phyloP scores from a whole-genome alignment of 495 filamentous ascomycete species.

The Mytilinidion resinicola region DNA sequence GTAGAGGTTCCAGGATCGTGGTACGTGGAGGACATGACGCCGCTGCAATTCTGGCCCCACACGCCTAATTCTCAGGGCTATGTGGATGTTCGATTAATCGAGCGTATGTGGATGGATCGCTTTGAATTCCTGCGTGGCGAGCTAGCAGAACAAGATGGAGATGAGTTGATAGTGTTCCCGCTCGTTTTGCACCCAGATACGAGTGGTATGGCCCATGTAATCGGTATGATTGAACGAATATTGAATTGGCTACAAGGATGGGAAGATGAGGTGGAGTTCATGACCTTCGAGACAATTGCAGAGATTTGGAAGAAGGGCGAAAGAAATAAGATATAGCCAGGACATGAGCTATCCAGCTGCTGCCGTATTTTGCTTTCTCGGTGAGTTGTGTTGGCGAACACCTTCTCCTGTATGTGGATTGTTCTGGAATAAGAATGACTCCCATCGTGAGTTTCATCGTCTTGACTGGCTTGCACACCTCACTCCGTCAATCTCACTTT shows the following conservation, averaged over 20 bases:
- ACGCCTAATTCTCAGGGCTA: conserved; percentile 49
- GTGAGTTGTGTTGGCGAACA: too few species aligned
- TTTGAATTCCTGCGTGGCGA: conserved; percentile 38
- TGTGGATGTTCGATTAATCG: conserved; percentile 46
- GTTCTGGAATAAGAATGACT: too few species aligned
- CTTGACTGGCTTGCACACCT: too few species aligned
- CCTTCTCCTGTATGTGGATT: too few species aligned
- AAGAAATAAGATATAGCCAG: too few species aligned
- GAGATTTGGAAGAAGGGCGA: conserved; percentile 33
- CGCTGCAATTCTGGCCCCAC: conserved; percentile 48
- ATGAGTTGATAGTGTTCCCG: conserved; percentile 40
- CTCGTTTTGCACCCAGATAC: conserved; percentile 55
- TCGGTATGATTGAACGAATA: conserved; percentile 53
- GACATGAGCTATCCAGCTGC: too few species aligned
- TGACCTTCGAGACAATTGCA: conserved; percentile 38
- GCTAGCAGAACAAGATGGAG: conserved; percentile 26
- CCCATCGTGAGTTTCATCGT: too few species aligned
- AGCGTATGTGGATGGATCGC: conserved; percentile 51
- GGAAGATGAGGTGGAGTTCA: conserved; percentile 47
- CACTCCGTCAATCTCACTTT: too few species aligned
- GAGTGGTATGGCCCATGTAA: conserved; percentile 56
- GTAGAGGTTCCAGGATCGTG: conserved; percentile 52
- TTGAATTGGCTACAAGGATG: conserved; percentile 47
- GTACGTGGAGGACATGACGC: conserved; percentile 55
- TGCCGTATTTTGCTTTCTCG: too few species aligned